A percentile compares a stretch with the other conserved stretches of the same genome.
Evolutionary conservation across 129 eudicot genomes (phyloP).

Genomic region (Centaurea solstitialis): DNA sequence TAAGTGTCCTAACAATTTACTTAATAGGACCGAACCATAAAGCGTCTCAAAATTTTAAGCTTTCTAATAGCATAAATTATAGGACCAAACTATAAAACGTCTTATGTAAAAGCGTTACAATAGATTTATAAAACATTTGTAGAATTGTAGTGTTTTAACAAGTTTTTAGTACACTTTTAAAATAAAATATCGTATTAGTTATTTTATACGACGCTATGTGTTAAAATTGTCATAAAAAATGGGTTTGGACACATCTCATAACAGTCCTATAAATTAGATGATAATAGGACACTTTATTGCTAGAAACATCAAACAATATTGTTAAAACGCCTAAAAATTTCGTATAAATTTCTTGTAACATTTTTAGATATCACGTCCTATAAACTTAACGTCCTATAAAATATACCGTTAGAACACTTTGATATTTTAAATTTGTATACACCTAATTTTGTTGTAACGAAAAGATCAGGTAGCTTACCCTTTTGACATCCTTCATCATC

Average conservation of each 20-base stretch:
- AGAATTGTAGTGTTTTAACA: too few species aligned
- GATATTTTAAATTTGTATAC: too few species aligned
- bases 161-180: background rate
- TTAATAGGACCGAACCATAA: background rate
- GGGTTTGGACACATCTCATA: too few species aligned
- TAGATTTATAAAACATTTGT: background rate
- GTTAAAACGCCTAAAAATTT: background rate
- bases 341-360: too few species aligned
- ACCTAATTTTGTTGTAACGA: too few species aligned
- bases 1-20: background rate
- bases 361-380: too few species aligned
- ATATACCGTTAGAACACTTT: too few species aligned
- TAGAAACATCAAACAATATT: background rate
- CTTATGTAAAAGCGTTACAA: background rate
- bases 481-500: conserved; percentile 66
- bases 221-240: too few species aligned
- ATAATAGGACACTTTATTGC: background rate
- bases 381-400: background rate
- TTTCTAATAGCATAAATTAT: too few species aligned
- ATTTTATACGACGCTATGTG: background rate
- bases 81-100: background rate
- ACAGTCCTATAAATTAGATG: too few species aligned
- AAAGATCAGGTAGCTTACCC: conserved; percentile 26
- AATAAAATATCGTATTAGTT: background rate
- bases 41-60: background rate